Evolutionary conservation across 129 eudicot genomes (phyloP).

Genomic region (Deinandra increscens): DNA sequence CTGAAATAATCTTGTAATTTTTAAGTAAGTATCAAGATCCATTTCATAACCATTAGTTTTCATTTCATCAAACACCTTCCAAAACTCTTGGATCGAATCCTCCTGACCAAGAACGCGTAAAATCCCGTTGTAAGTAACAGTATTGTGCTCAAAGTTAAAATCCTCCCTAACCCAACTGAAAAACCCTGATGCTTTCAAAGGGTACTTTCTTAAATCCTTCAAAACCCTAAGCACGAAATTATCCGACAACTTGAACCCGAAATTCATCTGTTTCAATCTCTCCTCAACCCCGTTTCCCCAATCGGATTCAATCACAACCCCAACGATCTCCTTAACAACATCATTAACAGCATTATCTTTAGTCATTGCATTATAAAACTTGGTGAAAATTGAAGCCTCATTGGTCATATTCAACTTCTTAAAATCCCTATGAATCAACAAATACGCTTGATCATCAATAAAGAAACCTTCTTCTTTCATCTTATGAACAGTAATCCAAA

Average conservation of each 20-base stretch:
- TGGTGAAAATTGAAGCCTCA: conserved; percentile 46
- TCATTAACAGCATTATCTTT: conserved; percentile 43
- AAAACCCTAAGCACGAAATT: conserved; percentile 63
- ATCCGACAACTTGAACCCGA: conserved; percentile 41
- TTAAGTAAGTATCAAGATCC: conserved; percentile 81
- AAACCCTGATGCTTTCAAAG: conserved; percentile 54
- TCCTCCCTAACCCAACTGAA: conserved; percentile 59
- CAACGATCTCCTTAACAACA: conserved; percentile 53
- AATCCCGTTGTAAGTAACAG: conserved; percentile 67
- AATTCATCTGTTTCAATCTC: conserved; percentile 42
- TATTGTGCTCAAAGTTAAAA: conserved; percentile 42
- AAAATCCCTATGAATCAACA: conserved; percentile 35
- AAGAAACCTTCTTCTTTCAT: conserved; percentile 78
- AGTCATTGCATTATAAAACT: conserved; percentile 48
- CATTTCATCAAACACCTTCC: conserved; percentile 64
- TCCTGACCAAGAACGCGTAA: conserved; percentile 59
- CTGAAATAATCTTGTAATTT: conserved; percentile 64
- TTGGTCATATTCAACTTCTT: conserved; percentile 42
- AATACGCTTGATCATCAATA: conserved; percentile 57
- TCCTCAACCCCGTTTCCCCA: conserved; percentile 67
- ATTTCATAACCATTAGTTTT: conserved; percentile 58
- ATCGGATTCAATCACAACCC: conserved; percentile 33
- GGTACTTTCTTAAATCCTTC: conserved; percentile 47
- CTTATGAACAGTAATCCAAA: conserved; percentile 61
- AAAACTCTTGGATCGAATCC: conserved; percentile 57